Base-by-base conservation (phyloP, 139 green algal species). In the Coelastrella sp. region DNA sequence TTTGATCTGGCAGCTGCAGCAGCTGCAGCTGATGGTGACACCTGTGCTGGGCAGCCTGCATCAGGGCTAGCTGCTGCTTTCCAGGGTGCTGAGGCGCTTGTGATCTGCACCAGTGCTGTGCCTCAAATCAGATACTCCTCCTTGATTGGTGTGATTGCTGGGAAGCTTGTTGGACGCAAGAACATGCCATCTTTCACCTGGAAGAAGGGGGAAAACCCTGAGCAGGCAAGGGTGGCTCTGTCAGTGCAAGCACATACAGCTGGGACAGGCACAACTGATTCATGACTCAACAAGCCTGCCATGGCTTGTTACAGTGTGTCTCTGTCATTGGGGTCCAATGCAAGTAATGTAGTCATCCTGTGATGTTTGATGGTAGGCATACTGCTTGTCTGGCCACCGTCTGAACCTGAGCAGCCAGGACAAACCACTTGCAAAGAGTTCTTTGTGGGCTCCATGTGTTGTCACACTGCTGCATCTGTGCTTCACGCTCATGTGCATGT, bases 151-250 rank as follows among this genome's bases (percentile, higher is more conserved):
- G 88, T 91, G 3, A 91, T 92, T 61, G 27, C 58, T 59, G 85
- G 85, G 8, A 93, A 93, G 87, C 65, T 95, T 6, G 83, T 90
- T 15, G 70, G 84, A 11, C 88, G 75, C 56, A 88, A 82, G 84
- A 72, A n/a, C 68, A 88, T 89, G 27, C 94, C 94, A 7, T 60
- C 91, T 8, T 96, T 96, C 89, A 93, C 82, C 0, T 96, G 95
- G 90, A 96, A 96, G 87, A 90, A 91, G 63, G 91, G 87, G 7
- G 90, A 96, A 73, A 68, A 58, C 7, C 94, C 95, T 0, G 95
- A 97, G 91, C 86, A 94, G 83, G 93, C 94, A 59, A 10, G 81
- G 14, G 10, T 17, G 7, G 20, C 63, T 15, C 11, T 78, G 72
- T 19, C 19, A 19, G 15, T 73, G 65, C 65, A 17, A 73, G 15